Percentiles rank a stretch among this genome's conserved stretches.
Evolutionary conservation across 2,329 filamentous ascomycete species (phyloP).

Genomic region (Fusarium metavorans): DNA sequence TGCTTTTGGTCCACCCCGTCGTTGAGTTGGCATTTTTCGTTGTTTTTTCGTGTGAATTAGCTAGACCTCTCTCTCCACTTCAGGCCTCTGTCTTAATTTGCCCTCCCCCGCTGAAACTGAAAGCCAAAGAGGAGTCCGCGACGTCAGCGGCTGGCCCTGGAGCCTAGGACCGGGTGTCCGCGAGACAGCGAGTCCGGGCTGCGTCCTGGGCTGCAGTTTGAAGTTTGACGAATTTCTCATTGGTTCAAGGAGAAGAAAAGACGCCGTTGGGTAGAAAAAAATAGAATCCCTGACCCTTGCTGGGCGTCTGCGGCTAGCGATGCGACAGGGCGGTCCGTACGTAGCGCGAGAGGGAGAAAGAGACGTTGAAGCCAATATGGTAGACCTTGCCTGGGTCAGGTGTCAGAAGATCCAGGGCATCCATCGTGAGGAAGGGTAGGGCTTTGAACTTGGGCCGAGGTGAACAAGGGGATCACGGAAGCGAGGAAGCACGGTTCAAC

Average conservation of each 20-base stretch:
- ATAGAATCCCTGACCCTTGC: constrained; percentile 16
- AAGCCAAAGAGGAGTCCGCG: constrained; percentile 8
- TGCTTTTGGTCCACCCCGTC: background rate
- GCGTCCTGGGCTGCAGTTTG: constrained; percentile 18
- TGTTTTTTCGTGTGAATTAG: background rate
- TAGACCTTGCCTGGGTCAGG: background rate
- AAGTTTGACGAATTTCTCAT: constrained; percentile 13
- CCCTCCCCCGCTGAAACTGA: constrained; percentile 3
- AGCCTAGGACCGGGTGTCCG: background rate
- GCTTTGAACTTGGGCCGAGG: background rate
- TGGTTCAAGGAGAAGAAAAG: constrained; percentile 5
- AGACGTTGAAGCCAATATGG: constrained; percentile 1
- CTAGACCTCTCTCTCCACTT: background rate
- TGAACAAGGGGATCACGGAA: background rate
- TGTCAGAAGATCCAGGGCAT: constrained; percentile 9
- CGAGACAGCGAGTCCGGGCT: background rate
- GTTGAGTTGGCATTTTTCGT: background rate
- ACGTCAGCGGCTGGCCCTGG: constrained; percentile 36
- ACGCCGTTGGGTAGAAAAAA: background rate
- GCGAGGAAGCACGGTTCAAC: background rate
- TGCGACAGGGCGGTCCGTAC: constrained; percentile 31
- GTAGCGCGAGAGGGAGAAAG: constrained; percentile 17
- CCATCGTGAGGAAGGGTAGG: background rate
- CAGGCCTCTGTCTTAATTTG: constrained; percentile 6
- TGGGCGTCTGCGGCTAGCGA: constrained; percentile 15